These are phyloP conservation scores for Rhizophagus prolifer DNA, from an alignment of 192 early-diverging fungal species.

Conservation along the genomic window DNA sequence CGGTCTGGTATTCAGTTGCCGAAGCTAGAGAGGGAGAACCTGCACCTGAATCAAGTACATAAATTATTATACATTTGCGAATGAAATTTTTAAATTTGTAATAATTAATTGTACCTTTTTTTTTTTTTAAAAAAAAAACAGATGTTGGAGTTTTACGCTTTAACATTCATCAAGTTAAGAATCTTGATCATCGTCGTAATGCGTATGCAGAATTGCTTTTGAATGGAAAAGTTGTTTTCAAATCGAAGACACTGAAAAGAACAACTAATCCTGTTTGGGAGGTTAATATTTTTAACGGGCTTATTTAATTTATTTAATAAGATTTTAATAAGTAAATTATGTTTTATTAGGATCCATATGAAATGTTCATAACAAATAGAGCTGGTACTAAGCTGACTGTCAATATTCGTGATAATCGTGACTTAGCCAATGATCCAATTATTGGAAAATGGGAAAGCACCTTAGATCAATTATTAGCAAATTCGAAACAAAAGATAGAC, in stretches of 20 bases:
- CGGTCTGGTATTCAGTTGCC: slow-evolving; percentile 42
- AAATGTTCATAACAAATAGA: slow-evolving; percentile 72
- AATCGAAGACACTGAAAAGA: slow-evolving; percentile 68
- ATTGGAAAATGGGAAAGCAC: slow-evolving; percentile 6
- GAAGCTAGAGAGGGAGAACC: slow-evolving; percentile 38
- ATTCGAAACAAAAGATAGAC: slow-evolving; percentile 26
- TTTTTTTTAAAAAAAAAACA: slow-evolving; percentile 26
- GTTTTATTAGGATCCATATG: slow-evolving; percentile 44
- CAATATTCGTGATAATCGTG: slow-evolving; percentile 54
- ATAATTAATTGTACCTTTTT: neutral
- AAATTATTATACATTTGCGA: neutral
- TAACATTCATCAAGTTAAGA: slow-evolving; percentile 63
- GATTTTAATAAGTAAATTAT: neutral
- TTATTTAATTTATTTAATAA: neutral
- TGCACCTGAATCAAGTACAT: slow-evolving; percentile 51
- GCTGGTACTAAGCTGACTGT: slow-evolving; percentile 56
- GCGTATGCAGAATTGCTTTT: slow-evolving; percentile 57
- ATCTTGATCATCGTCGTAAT: slow-evolving; percentile 53
- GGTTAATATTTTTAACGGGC: neutral
- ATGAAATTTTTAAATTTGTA: neutral
- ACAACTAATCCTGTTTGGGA: slow-evolving; percentile 49
- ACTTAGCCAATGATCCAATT: slow-evolving; percentile 10
- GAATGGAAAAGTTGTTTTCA: slow-evolving; percentile 48
- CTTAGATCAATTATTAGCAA: slow-evolving; percentile 25
- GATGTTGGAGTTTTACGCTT: slow-evolving; percentile 68